phyloP scores from a whole-genome alignment of 352 stramenopile species.

The Globisporangium megalacanthum region DNA sequence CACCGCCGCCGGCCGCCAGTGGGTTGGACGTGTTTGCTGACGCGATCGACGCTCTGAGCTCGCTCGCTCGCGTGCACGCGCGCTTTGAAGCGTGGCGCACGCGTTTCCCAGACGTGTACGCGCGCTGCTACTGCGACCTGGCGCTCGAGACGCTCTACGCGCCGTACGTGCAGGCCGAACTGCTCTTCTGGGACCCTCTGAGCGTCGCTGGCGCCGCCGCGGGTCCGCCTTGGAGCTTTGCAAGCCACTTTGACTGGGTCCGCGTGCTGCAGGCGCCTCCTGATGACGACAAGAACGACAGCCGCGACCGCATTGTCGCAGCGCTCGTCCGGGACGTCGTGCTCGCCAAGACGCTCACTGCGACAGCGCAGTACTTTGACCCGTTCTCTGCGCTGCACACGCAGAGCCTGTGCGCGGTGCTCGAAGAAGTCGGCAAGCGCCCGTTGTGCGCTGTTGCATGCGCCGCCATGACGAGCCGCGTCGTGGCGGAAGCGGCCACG shows the following conservation, averaged over 20 bases:
- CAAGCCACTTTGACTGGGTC: conserved; percentile 47
- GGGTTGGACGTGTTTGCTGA: conserved; percentile 45
- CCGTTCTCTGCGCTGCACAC: conserved; percentile 52
- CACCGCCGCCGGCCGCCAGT: not conserved
- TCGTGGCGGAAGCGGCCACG: conserved; percentile 24
- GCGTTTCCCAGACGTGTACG: conserved; percentile 69
- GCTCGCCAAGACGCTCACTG: conserved; percentile 27
- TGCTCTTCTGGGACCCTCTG: conserved; percentile 66
- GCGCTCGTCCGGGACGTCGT: conserved; percentile 55
- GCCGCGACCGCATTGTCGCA: conserved; percentile 27
- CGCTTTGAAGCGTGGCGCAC: conserved; percentile 68
- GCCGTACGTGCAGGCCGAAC: conserved; percentile 56
- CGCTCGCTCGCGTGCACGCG: conserved; percentile 45
- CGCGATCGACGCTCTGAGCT: conserved; percentile 65
- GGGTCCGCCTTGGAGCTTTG: conserved; percentile 20
- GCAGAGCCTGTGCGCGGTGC: conserved; percentile 36
- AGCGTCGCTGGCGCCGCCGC: conserved; percentile 10
- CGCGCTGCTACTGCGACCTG: conserved; percentile 54
- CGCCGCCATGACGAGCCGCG: conserved; percentile 18
- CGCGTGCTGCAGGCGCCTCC: conserved; percentile 24
- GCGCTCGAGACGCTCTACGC: conserved; percentile 53
- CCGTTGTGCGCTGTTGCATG: conserved; percentile 21
- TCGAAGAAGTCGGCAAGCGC: conserved; percentile 45
- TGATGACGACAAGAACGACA: not conserved
- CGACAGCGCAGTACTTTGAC: conserved; percentile 44